These are phyloP conservation scores for Lipomyces orientalis DNA, from an alignment of 805 yeast species.

Conservation along the genomic window DNA sequence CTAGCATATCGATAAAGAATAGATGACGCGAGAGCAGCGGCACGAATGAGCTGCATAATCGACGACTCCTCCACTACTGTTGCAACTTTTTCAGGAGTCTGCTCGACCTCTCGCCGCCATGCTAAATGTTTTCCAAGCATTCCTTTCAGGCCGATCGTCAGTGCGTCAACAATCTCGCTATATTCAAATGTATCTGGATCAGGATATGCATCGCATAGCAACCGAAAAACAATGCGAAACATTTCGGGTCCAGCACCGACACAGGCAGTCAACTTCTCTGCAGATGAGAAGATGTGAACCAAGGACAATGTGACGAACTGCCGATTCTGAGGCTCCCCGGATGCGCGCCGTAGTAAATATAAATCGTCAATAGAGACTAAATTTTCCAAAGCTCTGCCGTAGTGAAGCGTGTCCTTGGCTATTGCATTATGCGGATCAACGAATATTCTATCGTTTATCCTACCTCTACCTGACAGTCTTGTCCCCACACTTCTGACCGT, in stretches of 20 bases:
- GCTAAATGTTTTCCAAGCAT: background rate
- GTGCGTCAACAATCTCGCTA: slow-evolving; percentile 13
- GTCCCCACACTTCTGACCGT: background rate
- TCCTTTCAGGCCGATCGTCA: slow-evolving; percentile 16
- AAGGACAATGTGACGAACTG: slow-evolving; percentile 19
- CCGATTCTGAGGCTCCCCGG: slow-evolving; percentile 9
- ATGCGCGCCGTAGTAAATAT: slow-evolving; percentile 16
- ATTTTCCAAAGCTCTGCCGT: slow-evolving; percentile 13
- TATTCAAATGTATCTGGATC: slow-evolving; percentile 15
- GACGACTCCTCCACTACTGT: background rate
- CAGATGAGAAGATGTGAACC: slow-evolving; percentile 13
- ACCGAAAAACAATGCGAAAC: slow-evolving; percentile 9
- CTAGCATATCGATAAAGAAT: slow-evolving; percentile 6
- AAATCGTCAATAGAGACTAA: slow-evolving; percentile 23
- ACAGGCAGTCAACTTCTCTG: slow-evolving; percentile 4
- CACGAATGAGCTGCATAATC: slow-evolving; percentile 5
- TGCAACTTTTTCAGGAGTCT: background rate
- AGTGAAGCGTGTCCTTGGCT: background rate
- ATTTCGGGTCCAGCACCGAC: slow-evolving; percentile 11
- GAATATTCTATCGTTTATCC: background rate
- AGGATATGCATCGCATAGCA: slow-evolving; percentile 10
- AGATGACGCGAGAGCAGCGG: slow-evolving; percentile 3
- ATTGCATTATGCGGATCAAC: background rate
- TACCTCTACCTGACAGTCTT: background rate
- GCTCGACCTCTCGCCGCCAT: background rate